Evolutionary conservation across 2,329 filamentous ascomycete species (phyloP).

Genomic region (Fonsecaea pugnacius): DNA sequence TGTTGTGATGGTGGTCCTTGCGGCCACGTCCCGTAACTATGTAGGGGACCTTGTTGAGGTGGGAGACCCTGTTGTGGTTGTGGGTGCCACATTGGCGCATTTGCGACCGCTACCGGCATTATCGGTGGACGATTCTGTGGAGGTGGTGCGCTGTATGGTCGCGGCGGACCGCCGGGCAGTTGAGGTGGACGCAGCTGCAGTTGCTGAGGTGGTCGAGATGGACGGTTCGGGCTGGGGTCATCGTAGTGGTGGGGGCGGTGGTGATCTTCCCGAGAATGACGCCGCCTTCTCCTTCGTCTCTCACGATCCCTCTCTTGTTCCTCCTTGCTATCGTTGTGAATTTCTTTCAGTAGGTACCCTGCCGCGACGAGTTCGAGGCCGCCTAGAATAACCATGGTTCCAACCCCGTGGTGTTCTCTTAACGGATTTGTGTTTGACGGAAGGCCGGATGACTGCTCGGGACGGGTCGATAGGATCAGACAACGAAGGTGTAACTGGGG

Average conservation of each 20-base stretch:
- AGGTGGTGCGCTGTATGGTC: conserved; percentile 28
- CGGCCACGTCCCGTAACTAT: conserved; percentile 27
- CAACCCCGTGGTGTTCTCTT: not conserved
- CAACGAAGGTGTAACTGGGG: not conserved
- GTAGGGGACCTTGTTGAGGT: conserved; percentile 15
- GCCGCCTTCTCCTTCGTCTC: conserved; percentile 24
- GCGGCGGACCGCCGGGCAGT: conserved; percentile 16
- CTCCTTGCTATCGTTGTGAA: conserved; percentile 31
- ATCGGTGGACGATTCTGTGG: conserved; percentile 20
- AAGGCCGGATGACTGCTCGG: not conserved
- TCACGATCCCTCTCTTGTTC: conserved; percentile 26
- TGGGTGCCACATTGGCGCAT: conserved; percentile 8
- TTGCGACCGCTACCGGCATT: conserved; percentile 11
- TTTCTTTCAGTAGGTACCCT: conserved; percentile 34
- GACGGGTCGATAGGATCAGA: not conserved
- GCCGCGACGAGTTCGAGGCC: conserved; percentile 35
- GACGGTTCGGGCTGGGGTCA: conserved; percentile 20
- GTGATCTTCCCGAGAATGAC: conserved; percentile 20
- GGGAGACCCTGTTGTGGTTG: conserved; percentile 15
- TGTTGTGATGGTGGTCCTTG: conserved; percentile 14
- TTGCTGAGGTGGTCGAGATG: conserved; percentile 24
- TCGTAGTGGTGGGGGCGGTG: conserved; percentile 24
- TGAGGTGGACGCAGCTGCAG: conserved; percentile 20
- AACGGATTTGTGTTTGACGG: not conserved
- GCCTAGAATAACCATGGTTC: conserved; percentile 33